Evolutionary conservation across 345 rosid genomes (phyloP).

Genomic region (Melaleuca alternifolia): DNA sequence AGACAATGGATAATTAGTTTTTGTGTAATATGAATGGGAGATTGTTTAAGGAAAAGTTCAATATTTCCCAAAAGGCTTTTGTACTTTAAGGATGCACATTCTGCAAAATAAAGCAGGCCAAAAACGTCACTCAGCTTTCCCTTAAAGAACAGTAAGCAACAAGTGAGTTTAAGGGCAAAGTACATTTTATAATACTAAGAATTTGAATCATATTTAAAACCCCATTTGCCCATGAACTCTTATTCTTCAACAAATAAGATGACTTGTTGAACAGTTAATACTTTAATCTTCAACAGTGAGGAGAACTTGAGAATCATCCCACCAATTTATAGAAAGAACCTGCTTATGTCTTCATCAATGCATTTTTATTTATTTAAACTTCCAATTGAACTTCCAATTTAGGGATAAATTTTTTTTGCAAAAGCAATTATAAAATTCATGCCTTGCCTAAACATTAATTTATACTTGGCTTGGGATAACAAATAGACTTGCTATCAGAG

Average conservation of each 20-base stretch:
- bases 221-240: background rate
- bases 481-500: background rate
- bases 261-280: background rate
- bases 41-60: background rate
- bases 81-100: background rate
- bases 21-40: background rate
- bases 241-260: background rate
- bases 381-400: background rate
- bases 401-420: background rate
- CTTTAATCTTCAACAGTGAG: background rate
- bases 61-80: background rate
- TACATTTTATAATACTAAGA: background rate
- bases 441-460: background rate
- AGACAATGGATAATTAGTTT: background rate
- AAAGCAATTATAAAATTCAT: background rate
- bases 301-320: background rate
- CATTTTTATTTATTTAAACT: background rate
- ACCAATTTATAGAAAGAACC: background rate
- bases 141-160: background rate
- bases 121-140: background rate
- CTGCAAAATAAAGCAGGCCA: background rate
- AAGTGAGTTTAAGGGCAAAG: background rate
- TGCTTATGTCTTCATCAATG: background rate
- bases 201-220: background rate
- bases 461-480: background rate